Base-by-base conservation (phyloP, 768 basidiomycete species). In the Mycena filopes region DNA sequence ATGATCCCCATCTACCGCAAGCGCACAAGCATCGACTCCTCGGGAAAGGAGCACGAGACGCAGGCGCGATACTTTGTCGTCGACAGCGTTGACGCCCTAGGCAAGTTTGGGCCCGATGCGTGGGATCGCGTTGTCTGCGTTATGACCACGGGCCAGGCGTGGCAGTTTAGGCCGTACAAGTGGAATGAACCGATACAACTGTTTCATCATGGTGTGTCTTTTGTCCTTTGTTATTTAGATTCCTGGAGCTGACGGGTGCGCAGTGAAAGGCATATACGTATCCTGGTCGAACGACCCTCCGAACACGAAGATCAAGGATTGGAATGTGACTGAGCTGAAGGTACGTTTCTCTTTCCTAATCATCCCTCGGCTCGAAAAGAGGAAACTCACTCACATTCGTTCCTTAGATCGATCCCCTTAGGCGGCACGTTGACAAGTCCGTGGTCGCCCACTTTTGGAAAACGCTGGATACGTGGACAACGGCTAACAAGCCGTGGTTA, bases 41-140 rank as follows among this genome's bases (percentile, higher is more conserved):
- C 85, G 45, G 87, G 89, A 13, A 85, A 87, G 69, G 89, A 90
- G 73, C 84, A 82, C 1, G 77, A 82, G 18, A 83, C 81, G 1
- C 87, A 87, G 42, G 80, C 82, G 18, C 81, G 89, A 42, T 98
- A 96, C 74, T 92, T 92, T 69, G 88, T 98, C 10, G 92, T 99
- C 36, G 96, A 99, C 76, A 90, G 91, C 23, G 92, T 93, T 0
- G 97, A 99, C 71, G 95, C 97, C 1, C 80, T 99, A 25, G 85
- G 87, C 36, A 98, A 98, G 78, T 96, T 99, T 68, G 93, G 92
- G 6, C 83, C 91, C 4, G 96, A 98, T 65, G 92, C 95, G 2
- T 98, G 97, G 96, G 96, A 98, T 60, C 87, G 97, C 40, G 98
- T 99, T 6, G 91, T 98, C 5, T 98, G 96, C 69, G 97, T 99